phyloP scores from a whole-genome alignment of 139 green algal genomes.

The Closterium sp. region DNA sequence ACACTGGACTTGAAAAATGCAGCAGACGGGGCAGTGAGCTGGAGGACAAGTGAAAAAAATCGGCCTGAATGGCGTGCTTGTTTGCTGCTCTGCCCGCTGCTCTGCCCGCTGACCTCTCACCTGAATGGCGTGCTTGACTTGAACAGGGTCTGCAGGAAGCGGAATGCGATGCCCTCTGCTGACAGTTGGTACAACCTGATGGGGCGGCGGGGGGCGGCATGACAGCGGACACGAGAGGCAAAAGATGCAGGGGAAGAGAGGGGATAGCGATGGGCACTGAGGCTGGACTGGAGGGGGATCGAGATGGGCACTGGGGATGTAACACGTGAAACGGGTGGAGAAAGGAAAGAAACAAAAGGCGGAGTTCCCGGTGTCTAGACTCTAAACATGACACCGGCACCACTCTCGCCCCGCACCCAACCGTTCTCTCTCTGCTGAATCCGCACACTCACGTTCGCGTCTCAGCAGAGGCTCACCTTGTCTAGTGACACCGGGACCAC shows the following conservation, averaged over 20 bases:
- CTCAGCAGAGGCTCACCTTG: too few relatives aligned
- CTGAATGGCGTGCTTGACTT: conserved; percentile 46
- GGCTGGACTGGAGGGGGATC: too few relatives aligned
- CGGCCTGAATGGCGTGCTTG: neutral
- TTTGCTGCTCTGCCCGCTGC: neutral
- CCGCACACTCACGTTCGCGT: too few relatives aligned
- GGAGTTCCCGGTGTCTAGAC: too few relatives aligned
- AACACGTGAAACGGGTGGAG: too few relatives aligned
- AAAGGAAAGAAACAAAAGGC: too few relatives aligned
- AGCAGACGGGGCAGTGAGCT: neutral
- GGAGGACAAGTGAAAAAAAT: neutral
- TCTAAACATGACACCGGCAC: too few relatives aligned
- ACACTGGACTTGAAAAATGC: neutral
- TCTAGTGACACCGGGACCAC: conserved; percentile 17
- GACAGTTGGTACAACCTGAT: conserved; percentile 17
- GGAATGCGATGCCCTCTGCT: conserved; percentile 44
- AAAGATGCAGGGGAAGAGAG: neutral
- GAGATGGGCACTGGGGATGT: too few relatives aligned
- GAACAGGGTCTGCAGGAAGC: conserved; percentile 26
- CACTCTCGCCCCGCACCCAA: too few relatives aligned
- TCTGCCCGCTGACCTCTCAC: too few relatives aligned
- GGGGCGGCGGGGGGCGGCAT: too few relatives aligned
- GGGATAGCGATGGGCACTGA: neutral
- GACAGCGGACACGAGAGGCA: neutral
- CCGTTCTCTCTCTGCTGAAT: too few relatives aligned